Evolutionary conservation across 257 asterid species (phyloP), one percentile per base, ranked within the genome.

Genomic region (Phtheirospermum japonicum): DNA sequence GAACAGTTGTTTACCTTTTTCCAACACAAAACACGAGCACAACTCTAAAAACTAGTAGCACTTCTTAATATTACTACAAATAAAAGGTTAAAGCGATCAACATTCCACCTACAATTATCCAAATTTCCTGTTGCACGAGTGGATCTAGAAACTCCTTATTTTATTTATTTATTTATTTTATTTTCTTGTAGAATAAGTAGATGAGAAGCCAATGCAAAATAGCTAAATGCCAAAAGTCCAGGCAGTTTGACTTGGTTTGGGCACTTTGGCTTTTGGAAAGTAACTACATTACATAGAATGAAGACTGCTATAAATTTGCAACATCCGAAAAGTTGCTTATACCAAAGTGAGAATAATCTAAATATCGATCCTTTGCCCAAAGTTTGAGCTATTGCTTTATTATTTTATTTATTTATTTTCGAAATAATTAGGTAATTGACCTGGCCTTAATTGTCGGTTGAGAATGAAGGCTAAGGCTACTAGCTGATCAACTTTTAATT

Each of bases 361-460:
- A 57, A 63, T 19, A n/a, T 45, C 17, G 86, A 85, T 85, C 80
- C 94, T 81, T 83, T 83, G 87, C 85, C 76, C 77, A 73, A 76
- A 75, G 71, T 79, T 79, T 70, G 75, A 79, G 85, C 61, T 50
- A 80, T 77, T 76, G 62, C 17, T 32, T 40, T 61, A 71, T 40
- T 48, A 52, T 17, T 60, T n/a, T 20, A 52, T 28, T n/a, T 20
- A 52, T 28, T 37, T 2, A 9, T 62, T 56, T 49, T 49, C 3
- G 28, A 23, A 23, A 3, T 23, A 23, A 23, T 23, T 23, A 23
- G 3, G 28, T 23, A 23, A 65, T n/a, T n/a, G n/a, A n/a, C n/a
- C n/a, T n/a, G n/a, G 64, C 49, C 62, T 69, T 70, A 12, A 9
- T 53, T 60, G 72, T 65, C 67, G 69, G 69, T 54, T 16, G 18